phyloP scores from a whole-genome alignment of 2,329 filamentous ascomycete genomes.

The Ascochyta fabae region DNA sequence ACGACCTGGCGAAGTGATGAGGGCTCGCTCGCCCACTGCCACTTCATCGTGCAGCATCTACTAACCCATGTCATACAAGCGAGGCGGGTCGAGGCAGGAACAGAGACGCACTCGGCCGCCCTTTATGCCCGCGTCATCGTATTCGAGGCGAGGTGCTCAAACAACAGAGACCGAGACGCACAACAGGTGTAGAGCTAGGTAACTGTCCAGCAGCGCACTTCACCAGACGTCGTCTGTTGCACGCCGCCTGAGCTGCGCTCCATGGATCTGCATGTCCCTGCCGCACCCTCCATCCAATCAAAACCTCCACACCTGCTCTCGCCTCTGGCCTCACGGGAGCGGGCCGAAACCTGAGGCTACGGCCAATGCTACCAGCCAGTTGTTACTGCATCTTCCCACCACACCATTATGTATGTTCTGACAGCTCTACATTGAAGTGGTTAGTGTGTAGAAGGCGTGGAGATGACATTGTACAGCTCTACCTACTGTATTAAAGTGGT shows the following conservation, averaged over 20 bases:
- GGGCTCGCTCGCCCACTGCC: slow-evolving; percentile 10
- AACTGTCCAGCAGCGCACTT: not conserved
- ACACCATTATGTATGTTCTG: no score
- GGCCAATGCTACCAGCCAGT: slow-evolving; percentile 14
- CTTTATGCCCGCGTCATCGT: slow-evolving; percentile 10
- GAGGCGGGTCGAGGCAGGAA: slow-evolving; percentile 19
- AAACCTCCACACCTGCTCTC: slow-evolving; percentile 6
- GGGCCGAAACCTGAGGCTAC: slow-evolving; percentile 15
- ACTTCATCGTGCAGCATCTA: slow-evolving; percentile 19
- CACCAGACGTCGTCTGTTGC: not conserved
- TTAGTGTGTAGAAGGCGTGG: no score
- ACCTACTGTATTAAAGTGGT: not conserved
- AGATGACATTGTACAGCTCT: not conserved
- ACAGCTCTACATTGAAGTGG: no score
- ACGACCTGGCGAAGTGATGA: slow-evolving; percentile 14
- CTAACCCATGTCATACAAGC: slow-evolving; percentile 20
- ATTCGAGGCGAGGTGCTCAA: not conserved
- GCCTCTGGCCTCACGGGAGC: slow-evolving; percentile 10
- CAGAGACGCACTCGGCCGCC: not conserved
- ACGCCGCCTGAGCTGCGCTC: not conserved
- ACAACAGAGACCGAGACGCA: no score
- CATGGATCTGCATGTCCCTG: slow-evolving; percentile 12
- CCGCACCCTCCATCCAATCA: slow-evolving; percentile 16
- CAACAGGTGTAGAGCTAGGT: no score
- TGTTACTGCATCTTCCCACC: no score